Conservation (phyloP, 257 asterid species). For the Nyctanthes arbortristis region DNA sequence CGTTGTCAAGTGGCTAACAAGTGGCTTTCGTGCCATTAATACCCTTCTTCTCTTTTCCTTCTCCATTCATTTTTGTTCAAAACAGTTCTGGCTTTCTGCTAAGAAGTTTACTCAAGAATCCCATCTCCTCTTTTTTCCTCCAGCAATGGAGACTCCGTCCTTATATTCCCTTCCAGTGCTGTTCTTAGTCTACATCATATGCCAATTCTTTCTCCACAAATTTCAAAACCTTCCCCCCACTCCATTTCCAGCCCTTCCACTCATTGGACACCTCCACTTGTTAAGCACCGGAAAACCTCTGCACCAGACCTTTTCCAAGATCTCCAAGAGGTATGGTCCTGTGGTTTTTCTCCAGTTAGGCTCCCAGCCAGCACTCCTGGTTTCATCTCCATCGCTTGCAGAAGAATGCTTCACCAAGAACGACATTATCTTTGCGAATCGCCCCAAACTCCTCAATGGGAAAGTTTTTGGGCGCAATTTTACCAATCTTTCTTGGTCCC, state of each 20-base stretch:
- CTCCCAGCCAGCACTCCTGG: constrained; percentile 54
- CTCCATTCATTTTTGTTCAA: not conserved
- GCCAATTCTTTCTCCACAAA: constrained; percentile 35
- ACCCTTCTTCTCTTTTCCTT: not conserved
- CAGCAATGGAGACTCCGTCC: no score
- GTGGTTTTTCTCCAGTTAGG: constrained; percentile 59
- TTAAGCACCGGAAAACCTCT: constrained; percentile 47
- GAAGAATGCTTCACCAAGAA: constrained; percentile 69
- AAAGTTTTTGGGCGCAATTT: constrained; percentile 61
- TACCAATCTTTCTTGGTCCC: constrained; percentile 60
- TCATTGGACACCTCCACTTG: constrained; percentile 69
- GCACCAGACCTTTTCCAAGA: constrained; percentile 48
- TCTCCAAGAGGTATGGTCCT: constrained; percentile 55
- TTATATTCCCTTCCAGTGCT: constrained; percentile 3
- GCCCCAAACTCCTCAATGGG: constrained; percentile 67
- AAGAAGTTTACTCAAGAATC: not conserved
- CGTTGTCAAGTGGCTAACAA: not conserved
- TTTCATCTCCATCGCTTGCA: constrained; percentile 57
- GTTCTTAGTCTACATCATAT: constrained; percentile 30
- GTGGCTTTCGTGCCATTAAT: not conserved
- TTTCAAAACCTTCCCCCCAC: constrained; percentile 61
- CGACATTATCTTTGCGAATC: constrained; percentile 66
- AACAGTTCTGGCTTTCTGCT: no score
- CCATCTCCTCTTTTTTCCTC: no score
- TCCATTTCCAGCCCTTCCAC: constrained; percentile 63